Base-by-base conservation (phyloP, 1,284 basidiomycete genomes). In the Papiliotrema nemorosa region DNA sequence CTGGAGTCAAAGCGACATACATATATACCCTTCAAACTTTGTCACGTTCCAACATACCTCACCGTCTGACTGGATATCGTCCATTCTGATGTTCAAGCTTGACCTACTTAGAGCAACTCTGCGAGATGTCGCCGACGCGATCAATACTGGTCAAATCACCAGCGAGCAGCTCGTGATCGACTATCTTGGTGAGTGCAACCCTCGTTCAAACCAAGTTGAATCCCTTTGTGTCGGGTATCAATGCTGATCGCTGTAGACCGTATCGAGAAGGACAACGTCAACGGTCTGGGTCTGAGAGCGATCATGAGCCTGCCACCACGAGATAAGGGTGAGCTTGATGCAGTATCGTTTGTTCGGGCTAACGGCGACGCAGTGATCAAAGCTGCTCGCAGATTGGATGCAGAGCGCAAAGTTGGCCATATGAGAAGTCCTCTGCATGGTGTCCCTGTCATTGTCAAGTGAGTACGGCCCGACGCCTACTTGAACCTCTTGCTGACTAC, bases 361-460 rank as follows among this genome's bases (percentile, higher is more conserved):
- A 22, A 40, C 38, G 2, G 22, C 10, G 27, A 22, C 16, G 27
- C 29, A 40, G 51, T 60, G 14, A 12, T 62, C 5, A 18, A 25
- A 5, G 51, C 54, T 31, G 60, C 60, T 18, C 7, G 43, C 18
- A 12, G 14, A 7, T 50, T 63, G 9, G 60, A 63, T 29, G 52
- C 42, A 16, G 58, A 63, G 43, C 26, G 58, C 4, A 31, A 35
- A 4, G 47, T 40, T 16, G 58, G 55, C 2, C 34, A 25, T 14
- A 18, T 51, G 20, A 18, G 54, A 49, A 31, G 47, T 18, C 41
- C 40, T 14, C 47, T 64, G 9, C 60, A 64, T 31, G 63, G 63
- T 31, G 55, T 62, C 6, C 60, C 60, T 3, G 53, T 64, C 10
- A 38, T 64, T 9, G 39, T 64, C 47, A 64, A 64, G 59, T 48